Base-by-base conservation (phyloP, 1,284 basidiomycete genomes). In the Xerocomus minutiporus region DNA sequence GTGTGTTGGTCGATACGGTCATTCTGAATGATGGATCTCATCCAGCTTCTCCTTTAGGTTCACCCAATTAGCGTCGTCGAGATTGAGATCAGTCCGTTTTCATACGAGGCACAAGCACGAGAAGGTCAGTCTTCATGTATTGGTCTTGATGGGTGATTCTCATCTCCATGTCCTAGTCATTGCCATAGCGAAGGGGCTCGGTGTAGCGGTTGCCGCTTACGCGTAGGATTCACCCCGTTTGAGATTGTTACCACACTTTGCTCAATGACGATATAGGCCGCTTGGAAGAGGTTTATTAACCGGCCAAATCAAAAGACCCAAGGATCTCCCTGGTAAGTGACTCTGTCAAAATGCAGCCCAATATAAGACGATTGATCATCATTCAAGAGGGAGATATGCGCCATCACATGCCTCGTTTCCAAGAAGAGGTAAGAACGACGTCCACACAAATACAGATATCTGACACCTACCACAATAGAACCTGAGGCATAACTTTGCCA, bases 261-360 rank as follows among this genome's bases (percentile, higher is more conserved):
- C 35, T 36, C 15, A 36, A 12, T 13, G 32, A 34, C 13, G 32
- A 12, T 42, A n/a, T 52, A 77, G 75, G 2, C 84, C 83, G 0
- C 73, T 85, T 13, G 82, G 81, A 8, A 70, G 73, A 43, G 84
- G 85, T 1, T 77, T 86, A 62, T 66, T 88, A 17, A 75, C 77
- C 0, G 80, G 83, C 11, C 67, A 69, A 38, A 75, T 77, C 60
- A 76, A 77, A 61, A 69, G 63, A 15, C 62, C 61, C 4, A 71
- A 76, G 29, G 81, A 85, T n/a, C n/a, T 71, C n/a, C 63, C 68
- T 77, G 55, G 66, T 66, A 46, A 7, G 54, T n/a, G 20, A 8
- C 35, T 6, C 12, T 8, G 15, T 17, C 35, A 36, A 17, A 36
- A 8, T 13, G n/a, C 35, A n/a, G n/a, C 8, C n/a, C 35, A 12